Evolutionary conservation across 805 yeast genomes (phyloP).

Genomic region (Torulaspora indica): DNA sequence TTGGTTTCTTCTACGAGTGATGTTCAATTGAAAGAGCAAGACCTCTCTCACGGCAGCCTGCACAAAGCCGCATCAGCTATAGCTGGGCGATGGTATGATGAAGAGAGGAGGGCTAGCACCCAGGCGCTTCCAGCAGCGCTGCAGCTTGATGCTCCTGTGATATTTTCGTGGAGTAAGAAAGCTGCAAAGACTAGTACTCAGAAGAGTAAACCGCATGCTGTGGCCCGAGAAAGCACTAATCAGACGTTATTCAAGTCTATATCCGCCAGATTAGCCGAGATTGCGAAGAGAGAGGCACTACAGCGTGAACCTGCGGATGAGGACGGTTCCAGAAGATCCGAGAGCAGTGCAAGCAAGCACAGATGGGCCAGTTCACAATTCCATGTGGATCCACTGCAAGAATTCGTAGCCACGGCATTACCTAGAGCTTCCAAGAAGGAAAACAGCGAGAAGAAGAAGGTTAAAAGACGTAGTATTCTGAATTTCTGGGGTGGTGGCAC

Average conservation of each 20-base stretch:
- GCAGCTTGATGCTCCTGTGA: conserved; percentile 25
- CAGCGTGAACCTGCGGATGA: background rate
- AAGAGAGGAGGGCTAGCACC: conserved; percentile 18
- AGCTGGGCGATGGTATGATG: conserved; percentile 24
- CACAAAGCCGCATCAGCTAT: conserved; percentile 10
- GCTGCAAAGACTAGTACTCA: conserved; percentile 2
- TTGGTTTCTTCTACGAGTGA: conserved; percentile 12
- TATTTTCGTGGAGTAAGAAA: conserved; percentile 32
- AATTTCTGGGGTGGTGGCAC: conserved; percentile 26
- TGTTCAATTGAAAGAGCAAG: background rate
- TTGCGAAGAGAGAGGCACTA: conserved; percentile 6
- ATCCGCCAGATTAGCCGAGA: conserved; percentile 7
- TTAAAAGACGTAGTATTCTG: conserved; percentile 21
- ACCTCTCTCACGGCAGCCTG: conserved; percentile 5
- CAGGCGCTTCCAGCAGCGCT: conserved; percentile 15
- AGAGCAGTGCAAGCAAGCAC: conserved; percentile 3
- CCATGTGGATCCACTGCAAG: conserved; percentile 32
- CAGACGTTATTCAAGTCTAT: conserved; percentile 16
- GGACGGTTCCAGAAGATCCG: background rate
- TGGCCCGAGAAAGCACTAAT: conserved; percentile 16
- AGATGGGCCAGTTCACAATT: conserved; percentile 19
- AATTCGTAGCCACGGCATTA: conserved; percentile 28
- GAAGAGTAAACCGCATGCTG: background rate
- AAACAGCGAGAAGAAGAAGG: conserved; percentile 13
- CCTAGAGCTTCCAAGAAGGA: conserved; percentile 24